Base-by-base conservation (phyloP, 805 yeast genomes). In the Blastobotrys muscicola region DNA sequence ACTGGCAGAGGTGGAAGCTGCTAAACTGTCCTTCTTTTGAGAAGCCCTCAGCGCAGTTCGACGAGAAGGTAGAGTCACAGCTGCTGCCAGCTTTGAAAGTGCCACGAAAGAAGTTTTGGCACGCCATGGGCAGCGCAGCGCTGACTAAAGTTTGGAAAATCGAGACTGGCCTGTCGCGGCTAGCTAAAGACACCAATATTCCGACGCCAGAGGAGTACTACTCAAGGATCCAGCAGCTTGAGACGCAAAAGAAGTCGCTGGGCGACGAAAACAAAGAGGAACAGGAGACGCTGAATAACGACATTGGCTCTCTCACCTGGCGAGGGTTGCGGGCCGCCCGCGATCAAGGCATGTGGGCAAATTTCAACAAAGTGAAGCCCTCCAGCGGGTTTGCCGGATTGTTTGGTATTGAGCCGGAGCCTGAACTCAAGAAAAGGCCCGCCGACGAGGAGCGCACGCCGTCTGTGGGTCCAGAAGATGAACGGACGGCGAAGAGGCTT, bases 311-410 rank as follows among this genome's bases (percentile, higher is more conserved):
- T 2, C 43, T 50, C 13, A 60, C 59, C 15, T 72, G 78, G 78
- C 67, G 68, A 42, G 66, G 65, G 1, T 48, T 72, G 35, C 62
- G 77, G 42, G 54, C 65, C 3, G 60, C 71, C 3, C 55, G 75
- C 46, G 58, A 45, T 14, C 43, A 59, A 4, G 58, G 59, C 6
- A 52, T 58, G 30, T 48, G 74, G 51, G 61, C 62, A 42, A 58
- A 66, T 20, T 66, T 71, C 36, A 58, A 52, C 23, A 57, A 61
- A 10, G 66, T 66, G 10, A 59, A 62, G 43, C 68, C 60, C 35
- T 45, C 48, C 0, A 51, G 55, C 6, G 74, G 74, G 9, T 44
- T 67, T 8, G 54, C 54, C 3, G 74, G 74, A 2, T 47, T 70
- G n/a, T 69, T 64, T 47, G 60, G 29, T 9, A 29, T 12, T 13